These are phyloP conservation scores for Pestalotiopsis sp. DNA, from an alignment of 2,329 filamentous ascomycete genomes.

Conservation along the genomic window DNA sequence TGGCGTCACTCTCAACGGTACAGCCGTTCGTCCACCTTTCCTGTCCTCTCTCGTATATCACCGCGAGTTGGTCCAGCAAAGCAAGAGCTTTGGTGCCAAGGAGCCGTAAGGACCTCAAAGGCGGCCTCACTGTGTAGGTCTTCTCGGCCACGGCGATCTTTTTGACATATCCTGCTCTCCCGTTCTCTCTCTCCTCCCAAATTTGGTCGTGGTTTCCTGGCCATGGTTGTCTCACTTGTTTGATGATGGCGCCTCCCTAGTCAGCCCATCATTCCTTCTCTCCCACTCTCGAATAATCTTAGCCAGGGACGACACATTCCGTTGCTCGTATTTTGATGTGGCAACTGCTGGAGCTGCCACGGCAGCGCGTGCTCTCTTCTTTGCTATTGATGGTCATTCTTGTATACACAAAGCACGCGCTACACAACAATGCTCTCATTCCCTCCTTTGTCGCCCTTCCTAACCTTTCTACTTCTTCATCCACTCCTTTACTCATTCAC, in stretches of 20 bases:
- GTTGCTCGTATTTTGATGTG: conserved; percentile 2
- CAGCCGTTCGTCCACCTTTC: background rate
- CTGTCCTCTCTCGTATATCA: background rate
- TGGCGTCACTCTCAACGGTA: background rate
- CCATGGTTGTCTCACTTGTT: conserved; percentile 6
- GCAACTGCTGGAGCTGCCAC: background rate
- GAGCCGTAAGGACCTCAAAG: background rate
- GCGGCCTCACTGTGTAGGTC: background rate
- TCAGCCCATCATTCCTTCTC: conserved; percentile 27
- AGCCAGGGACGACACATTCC: conserved; percentile 24
- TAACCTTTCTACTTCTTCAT: background rate
- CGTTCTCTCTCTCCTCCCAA: background rate
- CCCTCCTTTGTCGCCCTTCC: conserved; percentile 15
- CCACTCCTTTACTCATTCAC: background rate
- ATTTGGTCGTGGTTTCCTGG: background rate
- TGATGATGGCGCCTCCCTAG: conserved; percentile 22
- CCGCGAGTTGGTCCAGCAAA: background rate
- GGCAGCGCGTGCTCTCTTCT: background rate
- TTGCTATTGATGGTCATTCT: conserved; percentile 5
- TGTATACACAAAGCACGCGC: conserved; percentile 19
- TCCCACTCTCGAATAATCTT: conserved; percentile 14
- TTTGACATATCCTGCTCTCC: background rate
- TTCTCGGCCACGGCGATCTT: no score
- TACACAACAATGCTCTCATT: conserved; percentile 20
- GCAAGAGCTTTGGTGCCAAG: background rate